Evolutionary conservation across 495 filamentous ascomycete genomes (phyloP).

Genomic region (Apodospora peruviana): DNA sequence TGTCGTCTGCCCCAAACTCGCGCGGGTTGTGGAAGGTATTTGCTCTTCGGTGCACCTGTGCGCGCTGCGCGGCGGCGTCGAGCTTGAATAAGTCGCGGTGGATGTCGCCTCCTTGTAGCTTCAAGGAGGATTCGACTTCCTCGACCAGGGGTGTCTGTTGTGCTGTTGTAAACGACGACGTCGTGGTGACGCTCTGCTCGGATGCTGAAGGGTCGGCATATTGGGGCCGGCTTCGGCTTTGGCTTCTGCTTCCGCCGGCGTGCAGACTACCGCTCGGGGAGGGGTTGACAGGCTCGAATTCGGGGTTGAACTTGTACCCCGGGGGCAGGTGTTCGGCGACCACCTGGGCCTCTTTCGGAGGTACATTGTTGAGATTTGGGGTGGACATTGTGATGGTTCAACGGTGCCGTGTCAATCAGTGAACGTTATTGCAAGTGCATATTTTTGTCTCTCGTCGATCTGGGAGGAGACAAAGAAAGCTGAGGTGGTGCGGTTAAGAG

Average conservation of each 20-base stretch:
- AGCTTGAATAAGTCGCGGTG: constrained; percentile 65
- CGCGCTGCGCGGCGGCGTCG: constrained; percentile 43
- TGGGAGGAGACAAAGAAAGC: too few species aligned
- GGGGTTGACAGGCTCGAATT: background rate
- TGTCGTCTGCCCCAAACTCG: constrained; percentile 20
- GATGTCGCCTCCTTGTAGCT: constrained; percentile 61
- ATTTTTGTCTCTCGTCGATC: too few species aligned
- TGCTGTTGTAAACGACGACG: background rate
- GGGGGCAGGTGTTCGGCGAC: background rate
- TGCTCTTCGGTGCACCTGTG: constrained; percentile 44
- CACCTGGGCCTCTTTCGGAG: background rate
- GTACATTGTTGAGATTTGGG: background rate
- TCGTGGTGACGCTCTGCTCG: background rate
- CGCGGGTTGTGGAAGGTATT: constrained; percentile 51
- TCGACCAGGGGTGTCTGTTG: background rate
- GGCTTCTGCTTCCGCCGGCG: background rate
- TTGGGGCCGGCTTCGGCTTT: background rate
- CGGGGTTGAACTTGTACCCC: background rate
- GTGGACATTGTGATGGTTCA: too few species aligned
- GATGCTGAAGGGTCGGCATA: background rate
- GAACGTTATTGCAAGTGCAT: too few species aligned
- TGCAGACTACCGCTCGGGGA: too few species aligned
- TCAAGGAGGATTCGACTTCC: constrained; percentile 49
- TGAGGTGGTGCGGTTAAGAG: too few species aligned
- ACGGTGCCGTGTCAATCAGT: too few species aligned